These are phyloP conservation scores for Articulospora tetracladia DNA, from an alignment of 495 filamentous ascomycete species.

Conservation along the genomic window DNA sequence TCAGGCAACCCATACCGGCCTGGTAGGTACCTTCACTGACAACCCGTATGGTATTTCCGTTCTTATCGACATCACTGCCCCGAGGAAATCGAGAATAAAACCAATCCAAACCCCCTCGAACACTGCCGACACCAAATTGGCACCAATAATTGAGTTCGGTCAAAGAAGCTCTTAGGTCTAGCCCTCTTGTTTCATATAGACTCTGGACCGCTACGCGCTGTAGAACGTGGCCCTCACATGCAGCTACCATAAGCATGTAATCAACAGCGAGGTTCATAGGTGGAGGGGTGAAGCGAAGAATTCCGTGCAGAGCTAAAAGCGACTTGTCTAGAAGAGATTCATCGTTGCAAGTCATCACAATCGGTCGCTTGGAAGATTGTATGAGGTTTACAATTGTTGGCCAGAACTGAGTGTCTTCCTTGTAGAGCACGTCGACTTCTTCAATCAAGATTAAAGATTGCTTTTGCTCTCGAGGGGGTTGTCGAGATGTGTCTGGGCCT, in stretches of 20 bases:
- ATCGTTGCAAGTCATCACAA: conserved; percentile 93
- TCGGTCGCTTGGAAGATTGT: conserved; percentile 78
- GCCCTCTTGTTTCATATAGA: conserved; percentile 62
- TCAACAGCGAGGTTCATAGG: conserved; percentile 68
- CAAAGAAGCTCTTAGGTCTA: conserved; percentile 79
- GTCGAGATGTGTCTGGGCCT: neutral
- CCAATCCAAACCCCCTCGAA: conserved; percentile 86
- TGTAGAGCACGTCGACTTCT: conserved; percentile 90
- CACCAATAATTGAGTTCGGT: conserved; percentile 94
- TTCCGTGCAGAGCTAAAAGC: conserved; percentile 71
- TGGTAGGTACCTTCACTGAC: conserved; percentile 79
- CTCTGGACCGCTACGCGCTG: conserved; percentile 58
- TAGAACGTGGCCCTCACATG: conserved; percentile 86
- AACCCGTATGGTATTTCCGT: conserved; percentile 67
- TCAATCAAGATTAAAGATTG: conserved; percentile 94
- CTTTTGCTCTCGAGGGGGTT: conserved; percentile 57
- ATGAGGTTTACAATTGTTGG: conserved; percentile 71
- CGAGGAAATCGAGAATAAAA: conserved; percentile 72
- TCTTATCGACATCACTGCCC: conserved; percentile 60
- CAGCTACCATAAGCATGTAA: conserved; percentile 77
- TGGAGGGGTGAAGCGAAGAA: conserved; percentile 74
- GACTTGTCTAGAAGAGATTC: conserved; percentile 71
- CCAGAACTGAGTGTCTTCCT: conserved; percentile 97
- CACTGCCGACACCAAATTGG: conserved; percentile 90
- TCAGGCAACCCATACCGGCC: conserved; percentile 72